A percentile compares a stretch with the other conserved stretches of the same genome.
phyloP scores from a whole-genome alignment of 129 eudicot species.

The Flaveria bidentis region DNA sequence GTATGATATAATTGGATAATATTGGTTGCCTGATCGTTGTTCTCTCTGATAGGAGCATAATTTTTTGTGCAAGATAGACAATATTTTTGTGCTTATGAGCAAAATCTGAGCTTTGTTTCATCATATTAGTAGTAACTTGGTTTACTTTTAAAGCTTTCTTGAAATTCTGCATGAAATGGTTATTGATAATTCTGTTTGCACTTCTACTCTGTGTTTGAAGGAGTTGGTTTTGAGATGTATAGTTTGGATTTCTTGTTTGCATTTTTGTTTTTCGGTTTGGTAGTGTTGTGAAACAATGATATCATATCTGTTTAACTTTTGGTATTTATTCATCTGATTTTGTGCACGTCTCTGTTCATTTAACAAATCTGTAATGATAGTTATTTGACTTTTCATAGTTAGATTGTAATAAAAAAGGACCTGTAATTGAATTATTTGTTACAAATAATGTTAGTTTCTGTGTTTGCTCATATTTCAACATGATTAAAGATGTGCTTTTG shows the following conservation, averaged over 20 bases:
- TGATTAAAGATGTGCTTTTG: background rate
- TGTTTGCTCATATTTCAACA: background rate
- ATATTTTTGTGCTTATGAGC: background rate
- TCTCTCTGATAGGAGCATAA: background rate
- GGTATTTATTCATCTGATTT: background rate
- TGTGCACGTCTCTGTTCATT: background rate
- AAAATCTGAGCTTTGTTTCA: background rate
- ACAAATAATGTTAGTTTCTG: background rate
- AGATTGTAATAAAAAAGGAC: background rate
- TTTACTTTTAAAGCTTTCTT: background rate
- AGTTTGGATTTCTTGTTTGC: background rate
- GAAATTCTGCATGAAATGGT: background rate
- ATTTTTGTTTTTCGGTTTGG: background rate
- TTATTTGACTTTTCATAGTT: too few relatives aligned
- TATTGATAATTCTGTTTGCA: too few relatives aligned
- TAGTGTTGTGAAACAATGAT: background rate
- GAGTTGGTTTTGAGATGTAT: too few relatives aligned
- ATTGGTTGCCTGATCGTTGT: constrained; percentile 5
- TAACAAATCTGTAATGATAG: background rate
- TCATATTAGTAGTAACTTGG: background rate
- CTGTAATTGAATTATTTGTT: background rate
- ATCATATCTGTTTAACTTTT: background rate
- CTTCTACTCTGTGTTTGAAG: too few relatives aligned
- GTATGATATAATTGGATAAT: background rate
- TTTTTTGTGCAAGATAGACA: background rate